phyloP scores from a whole-genome alignment of 805 yeast species.

The Pichia nanzhaoensis region DNA sequence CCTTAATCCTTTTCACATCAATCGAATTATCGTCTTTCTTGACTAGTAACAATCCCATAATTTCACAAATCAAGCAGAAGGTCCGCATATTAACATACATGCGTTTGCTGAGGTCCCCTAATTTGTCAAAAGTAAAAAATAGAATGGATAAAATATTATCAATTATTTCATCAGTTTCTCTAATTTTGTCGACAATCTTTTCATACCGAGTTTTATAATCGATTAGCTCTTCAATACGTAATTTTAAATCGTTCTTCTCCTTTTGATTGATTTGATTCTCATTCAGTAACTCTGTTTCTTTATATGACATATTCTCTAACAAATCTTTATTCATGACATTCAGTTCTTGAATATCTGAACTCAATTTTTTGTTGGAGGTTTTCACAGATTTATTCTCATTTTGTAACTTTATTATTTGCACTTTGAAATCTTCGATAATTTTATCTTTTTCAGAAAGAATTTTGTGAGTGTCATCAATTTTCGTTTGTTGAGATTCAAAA shows the following conservation, averaged over 20 bases:
- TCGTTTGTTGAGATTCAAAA: constrained; percentile 40
- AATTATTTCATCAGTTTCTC: constrained; percentile 21
- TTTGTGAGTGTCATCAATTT: constrained; percentile 28
- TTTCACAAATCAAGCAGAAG: constrained; percentile 56
- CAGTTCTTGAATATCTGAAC: constrained; percentile 7
- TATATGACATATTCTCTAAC: constrained; percentile 58
- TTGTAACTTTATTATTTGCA: constrained; percentile 11
- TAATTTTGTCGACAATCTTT: constrained; percentile 25
- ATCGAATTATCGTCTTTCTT: constrained; percentile 31
- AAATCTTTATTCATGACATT: constrained; percentile 51
- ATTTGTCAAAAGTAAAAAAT: constrained; percentile 26
- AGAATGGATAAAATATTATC: constrained; percentile 18
- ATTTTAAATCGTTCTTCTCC: constrained; percentile 42
- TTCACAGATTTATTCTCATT: constrained; percentile 19
- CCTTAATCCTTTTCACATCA: constrained; percentile 71
- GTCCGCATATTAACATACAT: constrained; percentile 35
- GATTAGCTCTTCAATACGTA: constrained; percentile 39
- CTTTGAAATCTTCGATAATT: constrained; percentile 8
- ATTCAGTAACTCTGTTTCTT: constrained; percentile 50
- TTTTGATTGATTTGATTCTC: constrained; percentile 46
- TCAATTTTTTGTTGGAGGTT: constrained; percentile 17
- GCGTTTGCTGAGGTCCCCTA: constrained; percentile 37
- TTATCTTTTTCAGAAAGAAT: constrained; percentile 3
- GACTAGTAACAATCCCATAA: constrained; percentile 67
- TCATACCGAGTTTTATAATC: constrained; percentile 32